A percentile compares a stretch with the other conserved stretches of the same genome.
phyloP scores from a whole-genome alignment of 805 yeast genomes.

The Yueomyces sp. region DNA sequence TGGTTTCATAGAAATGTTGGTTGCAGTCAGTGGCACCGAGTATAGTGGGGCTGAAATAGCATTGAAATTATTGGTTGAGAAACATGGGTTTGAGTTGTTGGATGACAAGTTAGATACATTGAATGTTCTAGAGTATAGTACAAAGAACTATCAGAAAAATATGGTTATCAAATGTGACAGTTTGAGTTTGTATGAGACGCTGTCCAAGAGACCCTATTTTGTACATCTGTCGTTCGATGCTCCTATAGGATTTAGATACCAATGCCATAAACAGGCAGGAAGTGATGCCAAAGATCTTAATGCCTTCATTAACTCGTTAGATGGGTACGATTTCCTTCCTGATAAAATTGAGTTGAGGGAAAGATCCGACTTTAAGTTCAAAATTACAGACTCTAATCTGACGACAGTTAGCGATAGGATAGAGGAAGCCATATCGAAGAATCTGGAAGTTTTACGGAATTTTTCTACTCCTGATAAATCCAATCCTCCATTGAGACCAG shows the following conservation, averaged over 20 bases:
- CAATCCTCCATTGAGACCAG: constrained; percentile 45
- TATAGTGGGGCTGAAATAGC: constrained; percentile 14
- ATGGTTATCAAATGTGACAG: constrained; percentile 42
- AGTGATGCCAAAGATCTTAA: constrained; percentile 13
- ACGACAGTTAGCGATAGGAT: constrained; percentile 3
- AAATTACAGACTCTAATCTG: constrained; percentile 4
- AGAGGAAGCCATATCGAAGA: constrained; percentile 5
- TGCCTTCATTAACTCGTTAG: constrained; percentile 26
- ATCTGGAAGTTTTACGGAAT: constrained; percentile 6
- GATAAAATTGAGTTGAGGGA: constrained; percentile 12
- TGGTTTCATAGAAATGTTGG: constrained; percentile 7
- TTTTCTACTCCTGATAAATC: constrained; percentile 5
- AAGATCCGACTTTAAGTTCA: constrained; percentile 14
- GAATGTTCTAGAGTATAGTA: constrained; percentile 44
- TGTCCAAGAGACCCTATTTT: constrained; percentile 69
- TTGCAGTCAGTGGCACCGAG: constrained; percentile 19
- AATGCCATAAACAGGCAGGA: constrained; percentile 4
- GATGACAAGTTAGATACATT: constrained; percentile 10
- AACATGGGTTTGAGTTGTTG: constrained; percentile 10
- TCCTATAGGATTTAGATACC: constrained; percentile 38
- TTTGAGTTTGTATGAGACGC: constrained; percentile 29
- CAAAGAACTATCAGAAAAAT: constrained; percentile 50
- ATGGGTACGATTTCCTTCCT: constrained; percentile 11
- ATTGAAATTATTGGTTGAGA: constrained; percentile 7
- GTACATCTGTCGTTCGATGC: constrained; percentile 71